phyloP scores from a whole-genome alignment of 2,329 filamentous ascomycete genomes.

The Didymella pinodella region DNA sequence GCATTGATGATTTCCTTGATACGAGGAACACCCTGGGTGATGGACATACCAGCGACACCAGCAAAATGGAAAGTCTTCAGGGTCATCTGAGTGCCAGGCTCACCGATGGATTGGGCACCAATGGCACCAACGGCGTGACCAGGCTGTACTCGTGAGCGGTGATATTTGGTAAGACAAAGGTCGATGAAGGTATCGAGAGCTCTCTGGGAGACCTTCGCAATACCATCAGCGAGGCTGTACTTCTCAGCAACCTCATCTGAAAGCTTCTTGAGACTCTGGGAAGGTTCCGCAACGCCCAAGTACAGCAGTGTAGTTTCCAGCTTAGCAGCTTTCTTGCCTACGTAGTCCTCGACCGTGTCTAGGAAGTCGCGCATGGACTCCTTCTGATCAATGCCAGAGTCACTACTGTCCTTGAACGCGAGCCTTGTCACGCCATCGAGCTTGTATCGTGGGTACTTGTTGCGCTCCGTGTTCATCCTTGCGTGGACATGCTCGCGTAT shows the following conservation, averaged over 20 bases:
- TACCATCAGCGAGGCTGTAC: conserved; percentile 64
- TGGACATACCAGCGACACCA: conserved; percentile 99
- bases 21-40: conserved; percentile 98
- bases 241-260: conserved; percentile 47
- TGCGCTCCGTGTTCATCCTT: conserved; percentile 72
- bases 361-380: conserved; percentile 87
- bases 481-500: conserved; percentile 73
- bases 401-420: conserved; percentile 72
- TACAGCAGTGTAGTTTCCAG: conserved; percentile 59
- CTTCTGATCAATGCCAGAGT: conserved; percentile 62
- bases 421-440: conserved; percentile 57
- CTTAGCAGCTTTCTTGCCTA: conserved; percentile 68
- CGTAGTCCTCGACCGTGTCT: conserved; percentile 76
- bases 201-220: conserved; percentile 80
- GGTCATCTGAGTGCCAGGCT: conserved; percentile 99
- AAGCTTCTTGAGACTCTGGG: conserved; percentile 19
- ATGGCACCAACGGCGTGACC: conserved; percentile 96
- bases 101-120: conserved; percentile 96
- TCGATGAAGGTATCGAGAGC: conserved; percentile 80
- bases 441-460: conserved; percentile 55
- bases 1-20: conserved; percentile 99
- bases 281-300: conserved; percentile 34
- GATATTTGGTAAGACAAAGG: conserved; percentile 87
- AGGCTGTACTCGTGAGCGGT: conserved; percentile 88
- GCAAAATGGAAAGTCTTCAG: conserved; percentile 99